Percentiles rank a stretch among this genome's conserved stretches.
phyloP scores from a whole-genome alignment of 2,329 filamentous ascomycete species.

The Colletotrichum eremochloae region DNA sequence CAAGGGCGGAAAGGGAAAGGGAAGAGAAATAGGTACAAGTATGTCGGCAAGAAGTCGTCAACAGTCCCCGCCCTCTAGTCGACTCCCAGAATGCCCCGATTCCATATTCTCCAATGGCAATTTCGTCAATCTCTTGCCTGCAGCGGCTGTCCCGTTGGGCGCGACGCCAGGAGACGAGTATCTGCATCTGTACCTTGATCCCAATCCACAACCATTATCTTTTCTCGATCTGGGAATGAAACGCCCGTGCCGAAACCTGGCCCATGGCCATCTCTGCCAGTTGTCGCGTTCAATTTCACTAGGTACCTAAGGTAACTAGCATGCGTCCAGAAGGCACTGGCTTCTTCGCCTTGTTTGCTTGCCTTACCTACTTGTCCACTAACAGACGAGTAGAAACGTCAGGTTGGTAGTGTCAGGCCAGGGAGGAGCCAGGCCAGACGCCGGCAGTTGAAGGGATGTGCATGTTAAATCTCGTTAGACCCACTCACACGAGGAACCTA shows the following conservation, averaged over 20 bases:
- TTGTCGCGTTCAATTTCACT: slow-evolving; percentile 21
- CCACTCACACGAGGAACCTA: slow-evolving; percentile 41
- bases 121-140: neutral
- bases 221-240: slow-evolving; percentile 35
- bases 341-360: slow-evolving; percentile 23
- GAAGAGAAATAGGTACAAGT: neutral
- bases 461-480: slow-evolving; percentile 41
- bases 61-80: slow-evolving; percentile 20
- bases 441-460: slow-evolving; percentile 40
- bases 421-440: slow-evolving; percentile 7
- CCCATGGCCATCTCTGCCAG: slow-evolving; percentile 28
- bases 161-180: neutral
- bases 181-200: neutral
- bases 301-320: neutral
- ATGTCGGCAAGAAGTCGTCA: neutral
- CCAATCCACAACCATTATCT: neutral
- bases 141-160: slow-evolving; percentile 22
- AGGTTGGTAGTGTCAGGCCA: neutral
- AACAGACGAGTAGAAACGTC: slow-evolving; percentile 15
- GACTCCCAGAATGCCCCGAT: neutral
- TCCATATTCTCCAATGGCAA: neutral
- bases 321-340: slow-evolving; percentile 17
- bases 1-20: slow-evolving; percentile 18
- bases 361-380: neutral
- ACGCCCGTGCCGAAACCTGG: slow-evolving; percentile 37